Evolutionary conservation across 805 yeast genomes (phyloP), one percentile per base, ranked within the genome.

Genomic region (Kazachstania bromeliacearum): DNA sequence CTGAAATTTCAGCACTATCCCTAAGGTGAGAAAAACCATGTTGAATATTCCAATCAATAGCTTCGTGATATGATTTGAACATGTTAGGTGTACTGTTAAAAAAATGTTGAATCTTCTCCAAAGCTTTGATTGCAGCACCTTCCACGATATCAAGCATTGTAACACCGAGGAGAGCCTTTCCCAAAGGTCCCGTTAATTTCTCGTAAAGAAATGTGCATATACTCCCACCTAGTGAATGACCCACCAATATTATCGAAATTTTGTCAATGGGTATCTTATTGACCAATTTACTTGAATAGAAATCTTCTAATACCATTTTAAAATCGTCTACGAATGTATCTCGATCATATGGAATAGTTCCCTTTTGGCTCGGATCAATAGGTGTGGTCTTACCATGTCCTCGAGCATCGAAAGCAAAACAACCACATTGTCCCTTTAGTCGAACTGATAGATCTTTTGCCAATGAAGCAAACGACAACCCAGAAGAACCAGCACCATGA

Each of bases 401-500:
- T 37, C 97, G 68, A 32, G 79, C 72, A 59, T 92, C 97, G 57
- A 73, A 85, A 0, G 79, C 55, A 33, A 88, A 67, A 2, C 81
- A 53, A 0, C 89, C 95, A 4, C 82, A 77, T 14, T 49, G 60
- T 2, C 63, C 55, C 3, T 62, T 55, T 7, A 59, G 50, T 16
- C 49, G 50, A 10, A 38, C 38, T 6, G 46, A 48, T 14, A 74
- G 44, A 7, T 53, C 50, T 31, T 49, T 56, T 1, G 72, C 58
- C 17, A 85, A 48, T 18, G 63, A 53, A 1, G 84, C 82, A 62
- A 83, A 92, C 1, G 96, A 70, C 60, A 84, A 62, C 0, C 81
- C 85, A 2, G 84, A 73, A 0, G 96, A 87, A 0, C 97, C 98
- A 1, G 96, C 96, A 2, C 99, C 99, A 57, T 92, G 99, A 45